Evolutionary conservation across 768 basidiomycete species (phyloP).

Genomic region (Daedalea quercina): DNA sequence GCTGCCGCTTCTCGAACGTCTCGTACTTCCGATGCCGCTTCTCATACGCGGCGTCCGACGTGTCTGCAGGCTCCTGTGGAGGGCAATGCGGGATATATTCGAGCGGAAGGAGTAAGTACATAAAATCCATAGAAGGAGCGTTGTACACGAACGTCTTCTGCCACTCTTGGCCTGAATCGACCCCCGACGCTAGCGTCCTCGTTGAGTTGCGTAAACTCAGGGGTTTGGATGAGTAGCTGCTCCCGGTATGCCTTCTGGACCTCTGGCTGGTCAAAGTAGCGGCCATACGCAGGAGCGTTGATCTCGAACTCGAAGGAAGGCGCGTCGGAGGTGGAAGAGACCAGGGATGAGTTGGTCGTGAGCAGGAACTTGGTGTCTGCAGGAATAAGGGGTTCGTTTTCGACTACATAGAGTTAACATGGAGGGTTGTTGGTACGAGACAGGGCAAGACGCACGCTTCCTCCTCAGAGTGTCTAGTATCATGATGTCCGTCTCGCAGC

Average conservation of each 20-base stretch:
- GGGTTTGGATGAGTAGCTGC: conserved; percentile 72
- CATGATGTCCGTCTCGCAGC: conserved; percentile 73
- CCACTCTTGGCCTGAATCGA: conserved; percentile 62
- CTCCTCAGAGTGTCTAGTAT: conserved; percentile 77
- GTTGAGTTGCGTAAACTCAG: conserved; percentile 48
- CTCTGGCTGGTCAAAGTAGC: conserved; percentile 74
- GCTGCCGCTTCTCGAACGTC: conserved; percentile 77
- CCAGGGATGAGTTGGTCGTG: conserved; percentile 60
- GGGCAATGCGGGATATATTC: conserved; percentile 2
- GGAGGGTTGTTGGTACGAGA: background rate
- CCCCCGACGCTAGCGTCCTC: conserved; percentile 53
- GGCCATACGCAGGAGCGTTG: conserved; percentile 56
- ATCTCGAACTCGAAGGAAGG: conserved; percentile 32
- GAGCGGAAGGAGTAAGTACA: conserved; percentile 9
- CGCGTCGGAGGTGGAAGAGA: conserved; percentile 35
- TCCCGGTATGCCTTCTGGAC: conserved; percentile 65
- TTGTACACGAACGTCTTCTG: conserved; percentile 56
- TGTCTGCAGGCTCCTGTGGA: conserved; percentile 51
- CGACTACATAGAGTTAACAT: conserved; percentile 36
- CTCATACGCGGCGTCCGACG: conserved; percentile 75
- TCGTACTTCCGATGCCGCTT: conserved; percentile 84
- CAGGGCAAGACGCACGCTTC: conserved; percentile 48
- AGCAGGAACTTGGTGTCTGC: conserved; percentile 58
- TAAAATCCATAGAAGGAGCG: background rate
- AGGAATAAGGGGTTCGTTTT: conserved; percentile 68